Evolutionary conservation across 129 eudicot species (phyloP), one percentile per base, ranked within the genome.

Genomic region (Apium graveolens): DNA sequence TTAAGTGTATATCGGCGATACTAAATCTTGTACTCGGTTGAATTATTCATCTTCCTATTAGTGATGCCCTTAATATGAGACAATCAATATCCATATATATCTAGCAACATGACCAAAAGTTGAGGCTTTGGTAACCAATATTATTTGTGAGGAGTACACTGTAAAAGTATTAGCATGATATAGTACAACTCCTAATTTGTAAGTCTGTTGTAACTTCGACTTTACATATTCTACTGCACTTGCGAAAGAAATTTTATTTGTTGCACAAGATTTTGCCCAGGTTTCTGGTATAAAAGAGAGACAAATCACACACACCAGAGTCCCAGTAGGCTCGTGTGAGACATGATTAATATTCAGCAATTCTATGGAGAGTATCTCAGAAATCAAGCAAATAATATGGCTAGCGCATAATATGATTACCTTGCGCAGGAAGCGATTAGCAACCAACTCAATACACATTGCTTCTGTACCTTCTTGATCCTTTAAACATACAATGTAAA

Each of bases 401-500:
- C 62, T 51, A 24, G 27, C 7, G 27, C 62, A 21, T 24, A 65
- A 31, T 20, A 68, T 57, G 73, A 45, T 29, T 89, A 95, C 97
- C 98, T 86, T 96, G 66, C 97, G 96, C 78, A 96, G 83, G 89
- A 96, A 96, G 80, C 97, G 91, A 79, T 96, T 90, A 39, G 85
- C 99, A 73, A 96, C 97, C 89, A 96, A 85, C 85, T 96, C 99
- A 76, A 96, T 84, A 83, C 99, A 96, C 99, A 96, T 90, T 76
- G 82, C 86, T 84, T 82, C 83, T 11, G 75, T 71, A 78, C 73
- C 71, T 62, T 78, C 87, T 71, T 80, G 87, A 74, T 88, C 91
- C 98, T 94, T 74, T 46, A 77, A 79, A 29, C 45, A 35, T 51
- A 73, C 68, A 57, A 39, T 29, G 77, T 65, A 63, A 72, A 20